Percentiles rank a stretch among this genome's conserved stretches.
Evolutionary conservation across 2,329 filamentous ascomycete species (phyloP).

Genomic region (Trichoderma guizhouense): DNA sequence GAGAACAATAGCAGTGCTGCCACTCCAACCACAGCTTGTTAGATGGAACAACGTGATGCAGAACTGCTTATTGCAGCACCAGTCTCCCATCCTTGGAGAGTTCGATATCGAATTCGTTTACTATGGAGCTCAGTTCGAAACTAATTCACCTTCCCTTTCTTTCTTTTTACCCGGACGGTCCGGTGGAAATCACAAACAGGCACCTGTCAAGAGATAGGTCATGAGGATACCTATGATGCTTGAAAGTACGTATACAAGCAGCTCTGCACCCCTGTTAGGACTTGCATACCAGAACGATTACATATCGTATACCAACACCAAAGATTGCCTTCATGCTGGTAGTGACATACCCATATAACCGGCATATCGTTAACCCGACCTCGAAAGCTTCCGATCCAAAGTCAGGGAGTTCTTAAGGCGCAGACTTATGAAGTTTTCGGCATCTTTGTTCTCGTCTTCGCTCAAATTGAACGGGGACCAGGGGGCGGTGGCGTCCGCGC

Average conservation of each 20-base stretch:
- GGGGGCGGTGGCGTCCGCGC: conserved; percentile 15
- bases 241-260: neutral
- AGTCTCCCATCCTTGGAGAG: neutral
- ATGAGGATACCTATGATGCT: neutral
- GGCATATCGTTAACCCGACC: neutral
- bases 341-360: neutral
- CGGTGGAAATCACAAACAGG: neutral
- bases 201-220: neutral
- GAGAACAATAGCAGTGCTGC: neutral
- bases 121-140: neutral
- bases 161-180: neutral
- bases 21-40: neutral
- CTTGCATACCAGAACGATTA: neutral
- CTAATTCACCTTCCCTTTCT: neutral
- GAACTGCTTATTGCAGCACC: neutral
- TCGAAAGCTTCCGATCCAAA: neutral
- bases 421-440: neutral
- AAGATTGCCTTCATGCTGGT: neutral
- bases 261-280: neutral
- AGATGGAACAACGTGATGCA: neutral
- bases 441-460: neutral
- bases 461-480: neutral
- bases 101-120: neutral
- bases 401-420: neutral
- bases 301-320: neutral